phyloP scores from a whole-genome alignment of 345 rosid species.

The Boechera stricta region DNA sequence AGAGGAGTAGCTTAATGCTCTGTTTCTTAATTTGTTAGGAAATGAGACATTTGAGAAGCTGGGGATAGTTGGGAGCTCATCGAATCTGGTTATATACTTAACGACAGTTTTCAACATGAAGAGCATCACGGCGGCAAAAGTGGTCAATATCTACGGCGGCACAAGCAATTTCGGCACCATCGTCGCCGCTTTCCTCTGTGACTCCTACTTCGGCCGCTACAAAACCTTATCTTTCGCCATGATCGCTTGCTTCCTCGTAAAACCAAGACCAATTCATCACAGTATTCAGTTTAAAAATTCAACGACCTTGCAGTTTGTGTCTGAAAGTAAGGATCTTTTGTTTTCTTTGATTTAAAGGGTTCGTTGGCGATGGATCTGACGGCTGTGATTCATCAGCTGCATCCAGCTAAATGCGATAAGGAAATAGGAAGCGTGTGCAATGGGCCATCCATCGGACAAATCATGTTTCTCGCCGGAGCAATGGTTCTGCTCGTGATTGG shows the following conservation, averaged over 20 bases:
- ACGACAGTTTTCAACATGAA: conserved; percentile 69
- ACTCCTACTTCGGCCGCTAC: conserved; percentile 79
- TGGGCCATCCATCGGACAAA: conserved; percentile 66
- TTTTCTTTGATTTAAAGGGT: conserved; percentile 50
- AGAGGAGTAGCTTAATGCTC: conserved; percentile 7
- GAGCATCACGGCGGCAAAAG: conserved; percentile 64
- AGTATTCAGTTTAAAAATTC: neutral
- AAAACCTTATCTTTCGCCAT: conserved; percentile 65
- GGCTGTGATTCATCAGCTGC: conserved; percentile 57
- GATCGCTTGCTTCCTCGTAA: conserved; percentile 65
- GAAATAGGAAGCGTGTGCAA: conserved; percentile 48
- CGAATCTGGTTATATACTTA: conserved; percentile 62
- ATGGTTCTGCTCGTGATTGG: conserved; percentile 62
- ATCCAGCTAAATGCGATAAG: conserved; percentile 58
- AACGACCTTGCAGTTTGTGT: neutral
- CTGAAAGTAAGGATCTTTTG: neutral
- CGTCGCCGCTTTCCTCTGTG: conserved; percentile 66
- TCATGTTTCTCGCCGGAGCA: conserved; percentile 57
- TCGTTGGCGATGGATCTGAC: conserved; percentile 64
- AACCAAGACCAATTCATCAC: neutral
- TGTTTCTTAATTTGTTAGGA: conserved; percentile 48
- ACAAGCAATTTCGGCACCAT: conserved; percentile 70
- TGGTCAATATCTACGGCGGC: conserved; percentile 63
- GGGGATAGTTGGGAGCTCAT: conserved; percentile 63
- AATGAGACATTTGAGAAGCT: conserved; percentile 75